Conservation (phyloP, 306 rosid genomes). For the Casuarina cunninghamiana region DNA sequence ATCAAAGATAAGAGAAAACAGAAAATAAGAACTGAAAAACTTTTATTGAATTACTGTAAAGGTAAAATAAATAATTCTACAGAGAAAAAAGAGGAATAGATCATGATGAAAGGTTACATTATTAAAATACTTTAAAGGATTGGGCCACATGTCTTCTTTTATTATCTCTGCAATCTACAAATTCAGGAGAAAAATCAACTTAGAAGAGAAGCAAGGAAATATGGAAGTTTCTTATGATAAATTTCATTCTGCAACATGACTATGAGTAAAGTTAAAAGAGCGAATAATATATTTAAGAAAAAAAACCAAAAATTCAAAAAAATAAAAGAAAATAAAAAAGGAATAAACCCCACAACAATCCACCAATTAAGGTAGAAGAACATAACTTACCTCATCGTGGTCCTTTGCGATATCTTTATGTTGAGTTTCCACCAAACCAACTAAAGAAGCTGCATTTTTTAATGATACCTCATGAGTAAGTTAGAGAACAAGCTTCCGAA, state of each 20-base stretch:
- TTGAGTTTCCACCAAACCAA: slow-evolving; percentile 63
- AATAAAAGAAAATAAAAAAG: neutral
- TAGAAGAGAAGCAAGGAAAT: neutral
- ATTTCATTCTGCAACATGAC: no score
- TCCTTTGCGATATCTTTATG: slow-evolving; percentile 46
- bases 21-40: neutral
- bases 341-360: neutral
- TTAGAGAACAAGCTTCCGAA: slow-evolving; percentile 5
- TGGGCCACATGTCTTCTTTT: slow-evolving; percentile 77
- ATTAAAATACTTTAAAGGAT: slow-evolving; percentile 71
- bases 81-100: neutral
- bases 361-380: neutral
- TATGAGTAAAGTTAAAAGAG: no score
- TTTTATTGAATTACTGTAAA: neutral
- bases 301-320: neutral
- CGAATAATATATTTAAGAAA: neutral
- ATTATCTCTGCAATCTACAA: slow-evolving; percentile 66
- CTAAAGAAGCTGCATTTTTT: slow-evolving; percentile 59
- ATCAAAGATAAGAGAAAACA: neutral
- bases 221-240: neutral
- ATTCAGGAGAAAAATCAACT: slow-evolving; percentile 18
- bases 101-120: slow-evolving; percentile 38
- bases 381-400: slow-evolving; percentile 51
- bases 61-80: neutral
- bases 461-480: neutral